These are phyloP conservation scores for Actinomortierella wolfii DNA, from an alignment of 371 early-diverging fungal genomes.

Conservation along the genomic window DNA sequence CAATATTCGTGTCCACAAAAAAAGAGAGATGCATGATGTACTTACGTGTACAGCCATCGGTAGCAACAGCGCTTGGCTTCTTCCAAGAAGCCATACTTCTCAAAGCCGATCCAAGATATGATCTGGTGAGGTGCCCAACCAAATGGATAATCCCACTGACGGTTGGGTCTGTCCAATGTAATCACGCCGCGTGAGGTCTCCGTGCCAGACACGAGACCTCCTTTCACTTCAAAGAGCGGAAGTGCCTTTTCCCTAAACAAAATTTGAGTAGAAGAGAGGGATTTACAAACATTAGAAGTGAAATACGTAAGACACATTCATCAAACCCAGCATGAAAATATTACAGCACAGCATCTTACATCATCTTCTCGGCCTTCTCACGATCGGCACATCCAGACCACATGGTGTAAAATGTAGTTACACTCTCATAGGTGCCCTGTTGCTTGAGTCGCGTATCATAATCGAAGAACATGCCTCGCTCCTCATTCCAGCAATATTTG, in stretches of 20 bases:
- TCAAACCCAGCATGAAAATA: not conserved
- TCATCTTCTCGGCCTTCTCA: constrained; percentile 67
- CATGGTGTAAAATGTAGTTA: constrained; percentile 76
- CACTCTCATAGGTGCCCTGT: constrained; percentile 70
- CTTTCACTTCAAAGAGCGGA: constrained; percentile 82
- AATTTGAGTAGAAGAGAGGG: constrained; percentile 4
- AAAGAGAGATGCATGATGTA: constrained; percentile 5
- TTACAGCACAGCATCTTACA: constrained; percentile 28
- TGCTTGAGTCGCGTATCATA: constrained; percentile 64
- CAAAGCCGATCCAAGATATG: constrained; percentile 91
- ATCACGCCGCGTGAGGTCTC: constrained; percentile 83
- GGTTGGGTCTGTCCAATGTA: constrained; percentile 83
- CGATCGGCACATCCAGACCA: constrained; percentile 74
- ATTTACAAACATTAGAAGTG: not conserved
- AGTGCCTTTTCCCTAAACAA: constrained; percentile 47
- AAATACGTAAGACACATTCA: not conserved
- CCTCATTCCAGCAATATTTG: constrained; percentile 76
- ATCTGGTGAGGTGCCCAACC: constrained; percentile 99
- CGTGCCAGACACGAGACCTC: constrained; percentile 90
- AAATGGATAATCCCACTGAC: constrained; percentile 97
- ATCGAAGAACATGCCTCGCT: constrained; percentile 82
- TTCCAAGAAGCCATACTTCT: constrained; percentile 79
- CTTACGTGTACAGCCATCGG: constrained; percentile 92
- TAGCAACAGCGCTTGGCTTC: constrained; percentile 87
- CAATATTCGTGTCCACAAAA: not conserved